Conservation (phyloP, 768 basidiomycete species). For the Suillus plorans region DNA sequence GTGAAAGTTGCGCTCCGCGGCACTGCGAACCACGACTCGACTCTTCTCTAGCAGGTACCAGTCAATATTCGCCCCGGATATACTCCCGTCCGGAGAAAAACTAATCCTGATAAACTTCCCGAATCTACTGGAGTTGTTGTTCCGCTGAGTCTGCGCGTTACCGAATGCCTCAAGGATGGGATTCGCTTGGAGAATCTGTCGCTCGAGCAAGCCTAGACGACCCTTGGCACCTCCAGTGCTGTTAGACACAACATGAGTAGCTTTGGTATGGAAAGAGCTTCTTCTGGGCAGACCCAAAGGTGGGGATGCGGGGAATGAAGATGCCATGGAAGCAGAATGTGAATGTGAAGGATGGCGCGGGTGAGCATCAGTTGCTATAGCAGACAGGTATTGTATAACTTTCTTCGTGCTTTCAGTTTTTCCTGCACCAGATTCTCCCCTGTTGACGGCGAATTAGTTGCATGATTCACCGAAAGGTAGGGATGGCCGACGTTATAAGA, state of each 20-base stretch:
- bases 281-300: constrained; percentile 69
- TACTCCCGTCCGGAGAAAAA: constrained; percentile 90
- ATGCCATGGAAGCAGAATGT: constrained; percentile 60
- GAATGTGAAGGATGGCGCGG: constrained; percentile 58
- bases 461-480: constrained; percentile 6
- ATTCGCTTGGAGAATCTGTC: constrained; percentile 96
- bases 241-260: constrained; percentile 39
- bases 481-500: constrained; percentile 82
- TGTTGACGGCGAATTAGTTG: constrained; percentile 31
- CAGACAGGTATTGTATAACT: constrained; percentile 98
- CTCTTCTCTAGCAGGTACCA: constrained; percentile 99
- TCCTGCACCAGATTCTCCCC: constrained; percentile 97
- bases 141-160: constrained; percentile 96
- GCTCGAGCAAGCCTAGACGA: constrained; percentile 84
- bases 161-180: constrained; percentile 98
- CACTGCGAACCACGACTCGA: constrained; percentile 83
- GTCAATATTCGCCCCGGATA: constrained; percentile 96
- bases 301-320: constrained; percentile 57
- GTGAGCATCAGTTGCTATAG: constrained; percentile 86
- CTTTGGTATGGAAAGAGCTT: constrained; percentile 58
- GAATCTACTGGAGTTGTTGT: constrained; percentile 98
- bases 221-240: constrained; percentile 57
- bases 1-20: constrained; percentile 92
- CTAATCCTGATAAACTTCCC: constrained; percentile 97
- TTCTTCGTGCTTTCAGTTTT: constrained; percentile 99